Evolutionary conservation across 768 basidiomycete species (phyloP).

Genomic region (Lactarius pseudohatsudake): DNA sequence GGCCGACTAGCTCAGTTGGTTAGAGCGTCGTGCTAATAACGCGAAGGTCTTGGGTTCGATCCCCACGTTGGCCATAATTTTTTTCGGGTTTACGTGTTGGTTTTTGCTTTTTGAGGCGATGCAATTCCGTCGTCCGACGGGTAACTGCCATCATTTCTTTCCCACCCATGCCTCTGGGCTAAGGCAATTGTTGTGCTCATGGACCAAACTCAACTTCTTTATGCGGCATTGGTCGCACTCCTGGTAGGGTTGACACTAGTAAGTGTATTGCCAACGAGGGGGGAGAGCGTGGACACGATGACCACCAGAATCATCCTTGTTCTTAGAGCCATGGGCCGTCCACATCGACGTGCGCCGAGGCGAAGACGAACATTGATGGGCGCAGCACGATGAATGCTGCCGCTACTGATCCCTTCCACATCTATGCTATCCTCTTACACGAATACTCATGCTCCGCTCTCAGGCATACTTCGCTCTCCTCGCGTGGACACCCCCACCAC

Average conservation of each 20-base stretch:
- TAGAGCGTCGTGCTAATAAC: constrained; percentile 88
- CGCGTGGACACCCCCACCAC: constrained; percentile 70
- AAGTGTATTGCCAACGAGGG: constrained; percentile 4
- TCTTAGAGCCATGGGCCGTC: constrained; percentile 76
- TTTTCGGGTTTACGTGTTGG: not conserved
- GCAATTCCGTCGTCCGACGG: not conserved
- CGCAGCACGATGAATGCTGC: constrained; percentile 43
- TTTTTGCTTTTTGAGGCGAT: not conserved
- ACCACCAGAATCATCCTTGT: constrained; percentile 84
- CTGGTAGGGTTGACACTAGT: constrained; percentile 13
- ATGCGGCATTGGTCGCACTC: constrained; percentile 10
- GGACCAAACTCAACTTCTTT: constrained; percentile 19
- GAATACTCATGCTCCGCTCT: constrained; percentile 28
- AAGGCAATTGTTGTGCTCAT: constrained; percentile 9
- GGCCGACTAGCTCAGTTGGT: constrained; percentile 94
- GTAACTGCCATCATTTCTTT: not conserved
- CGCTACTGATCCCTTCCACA: constrained; percentile 35
- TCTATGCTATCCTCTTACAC: constrained; percentile 7
- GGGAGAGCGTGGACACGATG: constrained; percentile 45
- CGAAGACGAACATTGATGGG: constrained; percentile 64
- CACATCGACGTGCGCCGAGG: constrained; percentile 51
- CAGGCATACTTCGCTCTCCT: constrained; percentile 72
- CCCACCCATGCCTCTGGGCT: not conserved
- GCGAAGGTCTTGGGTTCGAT: constrained; percentile 36
- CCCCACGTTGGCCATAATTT: constrained; percentile 33